Conservation (phyloP, 495 filamentous ascomycete genomes). For the Platismatia glauca region DNA sequence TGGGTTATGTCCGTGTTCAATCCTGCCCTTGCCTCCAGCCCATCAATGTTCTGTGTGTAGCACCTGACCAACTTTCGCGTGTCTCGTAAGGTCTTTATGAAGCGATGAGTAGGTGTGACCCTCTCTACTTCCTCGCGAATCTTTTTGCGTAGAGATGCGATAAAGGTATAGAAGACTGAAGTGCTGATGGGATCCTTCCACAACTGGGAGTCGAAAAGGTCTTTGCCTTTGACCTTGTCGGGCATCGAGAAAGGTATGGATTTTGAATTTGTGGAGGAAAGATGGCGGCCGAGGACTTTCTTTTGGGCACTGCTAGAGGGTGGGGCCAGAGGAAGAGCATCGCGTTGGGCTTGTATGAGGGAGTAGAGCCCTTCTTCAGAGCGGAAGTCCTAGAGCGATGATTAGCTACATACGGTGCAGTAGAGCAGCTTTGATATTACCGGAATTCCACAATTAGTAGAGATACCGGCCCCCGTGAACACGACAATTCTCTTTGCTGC, state of each 20-base stretch:
- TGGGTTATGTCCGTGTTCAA: constrained; percentile 40
- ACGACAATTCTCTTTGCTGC: constrained; percentile 56
- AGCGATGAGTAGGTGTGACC: constrained; percentile 53
- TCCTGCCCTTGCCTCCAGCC: constrained; percentile 56
- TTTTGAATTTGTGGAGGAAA: not conserved
- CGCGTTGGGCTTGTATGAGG: constrained; percentile 56
- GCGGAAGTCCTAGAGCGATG: constrained; percentile 51
- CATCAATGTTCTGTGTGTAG: constrained; percentile 68
- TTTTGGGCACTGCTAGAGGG: not conserved
- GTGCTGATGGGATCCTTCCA: constrained; percentile 56
- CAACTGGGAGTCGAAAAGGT: constrained; percentile 57
- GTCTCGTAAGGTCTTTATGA: constrained; percentile 53
- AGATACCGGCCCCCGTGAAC: constrained; percentile 62
- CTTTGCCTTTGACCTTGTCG: constrained; percentile 53
- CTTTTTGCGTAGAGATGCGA: constrained; percentile 50
- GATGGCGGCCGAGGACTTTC: not conserved
- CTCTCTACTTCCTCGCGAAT: constrained; percentile 40
- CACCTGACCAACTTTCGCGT: constrained; percentile 53
- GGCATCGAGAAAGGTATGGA: constrained; percentile 20
- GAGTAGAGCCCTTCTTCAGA: constrained; percentile 63
- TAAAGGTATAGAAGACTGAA: constrained; percentile 58
- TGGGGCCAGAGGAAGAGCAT: constrained; percentile 20
- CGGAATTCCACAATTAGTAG: constrained; percentile 64
- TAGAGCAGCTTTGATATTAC: constrained; percentile 33
- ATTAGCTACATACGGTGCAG: constrained; percentile 8